Conservation (phyloP, 192 early-diverging fungal species). For the Coemansia sp. region DNA sequence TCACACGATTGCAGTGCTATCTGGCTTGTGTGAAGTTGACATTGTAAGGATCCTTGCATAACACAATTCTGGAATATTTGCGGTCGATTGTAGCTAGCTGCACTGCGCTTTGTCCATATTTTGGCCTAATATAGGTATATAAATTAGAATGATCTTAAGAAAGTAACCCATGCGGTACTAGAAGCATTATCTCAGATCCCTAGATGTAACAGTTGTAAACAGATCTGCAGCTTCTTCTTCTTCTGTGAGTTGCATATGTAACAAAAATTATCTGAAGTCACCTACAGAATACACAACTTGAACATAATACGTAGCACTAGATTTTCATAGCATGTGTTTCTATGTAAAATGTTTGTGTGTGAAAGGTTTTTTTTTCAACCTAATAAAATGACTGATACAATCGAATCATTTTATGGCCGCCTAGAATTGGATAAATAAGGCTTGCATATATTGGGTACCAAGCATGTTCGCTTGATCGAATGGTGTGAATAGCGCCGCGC, state of each 20-base stretch:
- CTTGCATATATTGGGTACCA: background rate
- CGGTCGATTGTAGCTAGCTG: background rate
- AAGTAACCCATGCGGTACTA: background rate
- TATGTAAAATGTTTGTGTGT: background rate
- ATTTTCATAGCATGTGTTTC: too few species aligned
- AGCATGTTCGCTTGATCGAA: background rate
- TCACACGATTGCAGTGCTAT: too few species aligned
- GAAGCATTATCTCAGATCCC: background rate
- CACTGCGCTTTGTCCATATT: background rate
- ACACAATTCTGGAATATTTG: background rate
- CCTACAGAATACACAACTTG: too few species aligned
- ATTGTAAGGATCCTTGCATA: background rate
- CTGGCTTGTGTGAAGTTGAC: background rate
- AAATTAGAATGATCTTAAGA: background rate
- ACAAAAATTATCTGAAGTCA: too few species aligned
- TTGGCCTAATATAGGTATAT: background rate
- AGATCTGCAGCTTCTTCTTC: too few species aligned
- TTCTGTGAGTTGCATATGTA: too few species aligned
- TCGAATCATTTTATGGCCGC: background rate
- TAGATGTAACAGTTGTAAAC: too few species aligned
- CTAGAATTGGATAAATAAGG: background rate
- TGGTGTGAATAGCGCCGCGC: background rate
- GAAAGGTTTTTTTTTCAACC: background rate
- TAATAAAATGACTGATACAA: background rate
- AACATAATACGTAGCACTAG: too few species aligned